Conservation (phyloP, 495 filamentous ascomycete species). For the Aeminium ludgeri region DNA sequence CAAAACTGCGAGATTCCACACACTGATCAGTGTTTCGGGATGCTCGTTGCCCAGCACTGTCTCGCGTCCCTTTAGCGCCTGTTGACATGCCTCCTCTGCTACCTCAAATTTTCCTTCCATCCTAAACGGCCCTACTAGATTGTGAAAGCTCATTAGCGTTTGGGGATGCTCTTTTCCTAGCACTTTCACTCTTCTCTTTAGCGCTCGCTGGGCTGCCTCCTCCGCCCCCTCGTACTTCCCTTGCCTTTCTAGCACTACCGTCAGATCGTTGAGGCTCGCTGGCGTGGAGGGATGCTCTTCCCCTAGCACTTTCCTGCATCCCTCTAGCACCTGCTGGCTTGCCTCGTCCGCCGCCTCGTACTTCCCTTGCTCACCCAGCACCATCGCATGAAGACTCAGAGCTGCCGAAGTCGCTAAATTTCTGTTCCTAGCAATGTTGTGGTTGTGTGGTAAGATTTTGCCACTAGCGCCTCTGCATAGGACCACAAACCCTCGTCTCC, state of each 20-base stretch:
- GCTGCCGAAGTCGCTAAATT: not conserved
- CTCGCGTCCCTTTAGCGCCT: conserved; percentile 4
- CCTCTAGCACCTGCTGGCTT: not conserved
- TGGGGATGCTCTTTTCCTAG: conserved; percentile 8
- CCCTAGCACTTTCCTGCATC: conserved; percentile 3
- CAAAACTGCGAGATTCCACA: not conserved
- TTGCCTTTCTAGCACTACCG: not conserved
- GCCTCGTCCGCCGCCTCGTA: not conserved
- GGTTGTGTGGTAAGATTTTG: not conserved
- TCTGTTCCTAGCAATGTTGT: not conserved
- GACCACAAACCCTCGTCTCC: no score
- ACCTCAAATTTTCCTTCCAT: conserved; percentile 1
- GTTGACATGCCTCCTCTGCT: conserved; percentile 6
- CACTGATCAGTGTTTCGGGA: conserved; percentile 2
- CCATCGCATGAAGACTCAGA: no score
- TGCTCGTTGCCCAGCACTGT: conserved; percentile 4
- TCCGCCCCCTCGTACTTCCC: conserved; percentile 1
- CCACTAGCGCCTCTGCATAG: conserved; percentile 17
- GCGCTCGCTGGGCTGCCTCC: not conserved
- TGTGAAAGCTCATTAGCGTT: not conserved
- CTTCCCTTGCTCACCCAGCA: no score
- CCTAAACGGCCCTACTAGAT: not conserved
- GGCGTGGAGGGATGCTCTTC: conserved; percentile 6
- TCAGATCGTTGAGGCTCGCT: not conserved
- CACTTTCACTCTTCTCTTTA: not conserved